Conservation (phyloP, 805 yeast species). For the Metschnikowia reukaufii region DNA sequence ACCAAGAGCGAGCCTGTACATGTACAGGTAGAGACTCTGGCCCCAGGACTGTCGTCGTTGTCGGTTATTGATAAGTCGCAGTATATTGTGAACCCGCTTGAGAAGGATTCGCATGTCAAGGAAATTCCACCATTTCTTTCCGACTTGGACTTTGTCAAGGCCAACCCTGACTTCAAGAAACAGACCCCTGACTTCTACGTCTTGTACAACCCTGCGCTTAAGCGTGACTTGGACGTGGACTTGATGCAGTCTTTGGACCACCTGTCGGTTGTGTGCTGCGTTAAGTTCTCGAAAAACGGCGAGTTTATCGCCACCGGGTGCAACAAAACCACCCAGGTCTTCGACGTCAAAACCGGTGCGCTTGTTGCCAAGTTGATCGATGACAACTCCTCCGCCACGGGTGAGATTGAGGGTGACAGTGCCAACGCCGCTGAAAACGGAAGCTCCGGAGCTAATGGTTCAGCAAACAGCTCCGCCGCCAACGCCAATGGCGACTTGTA, state of each 20-base stretch:
- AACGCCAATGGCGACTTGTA: slow-evolving; percentile 79
- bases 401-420: slow-evolving; percentile 18
- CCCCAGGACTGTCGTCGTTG: slow-evolving; percentile 23
- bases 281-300: slow-evolving; percentile 88
- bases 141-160: slow-evolving; percentile 76
- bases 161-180: slow-evolving; percentile 75
- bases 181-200: slow-evolving; percentile 83
- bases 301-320: slow-evolving; percentile 95
- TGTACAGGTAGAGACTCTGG: not conserved
- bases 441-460: slow-evolving; percentile 28
- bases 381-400: slow-evolving; percentile 43
- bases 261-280: slow-evolving; percentile 95
- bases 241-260: slow-evolving; percentile 89
- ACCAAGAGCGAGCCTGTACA: slow-evolving; percentile 19
- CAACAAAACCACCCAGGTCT: slow-evolving; percentile 93
- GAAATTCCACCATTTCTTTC: slow-evolving; percentile 79
- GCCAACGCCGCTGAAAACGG: slow-evolving; percentile 40
- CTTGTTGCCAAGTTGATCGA: slow-evolving; percentile 83
- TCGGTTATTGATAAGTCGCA: slow-evolving; percentile 41
- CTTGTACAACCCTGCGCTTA: slow-evolving; percentile 83
- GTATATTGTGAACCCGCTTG: slow-evolving; percentile 42
- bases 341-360: slow-evolving; percentile 88
- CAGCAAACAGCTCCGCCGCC: slow-evolving; percentile 44
- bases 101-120: slow-evolving; percentile 58
- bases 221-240: slow-evolving; percentile 71